These are phyloP conservation scores for Sextonia rubra DNA, from an alignment of 164 flowering plant species.

Conservation along the genomic window DNA sequence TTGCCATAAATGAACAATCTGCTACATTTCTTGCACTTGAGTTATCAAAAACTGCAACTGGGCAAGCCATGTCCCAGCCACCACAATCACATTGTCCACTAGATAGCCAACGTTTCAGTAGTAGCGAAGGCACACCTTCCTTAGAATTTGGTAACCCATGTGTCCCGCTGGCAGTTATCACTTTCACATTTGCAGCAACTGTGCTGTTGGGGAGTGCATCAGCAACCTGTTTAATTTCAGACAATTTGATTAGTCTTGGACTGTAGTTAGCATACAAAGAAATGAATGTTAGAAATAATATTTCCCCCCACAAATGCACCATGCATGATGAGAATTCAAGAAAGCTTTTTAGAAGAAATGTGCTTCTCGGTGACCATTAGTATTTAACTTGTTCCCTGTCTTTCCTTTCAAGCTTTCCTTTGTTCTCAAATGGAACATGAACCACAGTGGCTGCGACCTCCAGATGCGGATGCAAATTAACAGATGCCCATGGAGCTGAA, in stretches of 20 bases:
- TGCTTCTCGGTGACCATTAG: conserved; percentile 22
- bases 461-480: conserved; percentile 51
- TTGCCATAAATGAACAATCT: conserved; percentile 24
- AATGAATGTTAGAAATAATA: neutral
- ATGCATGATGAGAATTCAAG: neutral
- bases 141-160: conserved; percentile 65
- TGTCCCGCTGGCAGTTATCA: conserved; percentile 63
- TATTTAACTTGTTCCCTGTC: conserved; percentile 25
- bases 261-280: neutral
- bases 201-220: conserved; percentile 11
- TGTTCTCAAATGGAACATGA: conserved; percentile 58
- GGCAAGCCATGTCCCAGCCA: conserved; percentile 98
- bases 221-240: neutral
- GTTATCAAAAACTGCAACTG: conserved; percentile 52
- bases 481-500: conserved; percentile 42
- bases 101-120: conserved; percentile 84
- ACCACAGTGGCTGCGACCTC: conserved; percentile 76
- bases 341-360: neutral
- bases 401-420: conserved; percentile 58
- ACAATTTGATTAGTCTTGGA: too few relatives aligned
- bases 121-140: conserved; percentile 54
- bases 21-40: conserved; percentile 18
- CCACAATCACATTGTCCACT: conserved; percentile 98
- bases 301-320: neutral
- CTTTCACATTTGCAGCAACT: conserved; percentile 40